A percentile compares a stretch with the other conserved stretches of the same genome.
phyloP scores from a whole-genome alignment of 1,284 basidiomycete species.

The Phylloporus gajari region DNA sequence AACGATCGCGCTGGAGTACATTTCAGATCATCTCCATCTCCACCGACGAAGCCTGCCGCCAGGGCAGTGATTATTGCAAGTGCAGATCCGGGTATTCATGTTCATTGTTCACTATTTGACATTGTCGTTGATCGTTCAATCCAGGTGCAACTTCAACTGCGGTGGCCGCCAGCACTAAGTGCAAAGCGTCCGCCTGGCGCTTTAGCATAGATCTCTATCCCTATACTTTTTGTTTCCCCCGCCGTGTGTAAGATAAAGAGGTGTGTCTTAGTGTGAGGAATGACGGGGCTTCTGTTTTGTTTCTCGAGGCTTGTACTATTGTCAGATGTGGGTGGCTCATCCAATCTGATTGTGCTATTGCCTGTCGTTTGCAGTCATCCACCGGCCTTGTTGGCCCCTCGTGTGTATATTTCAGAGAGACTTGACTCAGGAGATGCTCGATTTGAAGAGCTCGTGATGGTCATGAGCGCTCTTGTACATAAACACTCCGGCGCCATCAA shows the following conservation, averaged over 20 bases:
- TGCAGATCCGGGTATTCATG: slow-evolving; percentile 23
- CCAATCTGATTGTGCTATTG: not conserved
- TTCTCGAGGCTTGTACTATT: not conserved
- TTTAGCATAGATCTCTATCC: too few relatives aligned
- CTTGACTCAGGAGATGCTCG: too few relatives aligned
- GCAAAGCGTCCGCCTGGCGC: too few relatives aligned
- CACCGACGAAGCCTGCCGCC: slow-evolving; percentile 39
- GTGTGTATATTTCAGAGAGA: too few relatives aligned
- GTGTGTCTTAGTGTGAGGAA: too few relatives aligned
- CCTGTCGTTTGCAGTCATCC: too few relatives aligned
- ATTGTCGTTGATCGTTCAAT: not conserved
- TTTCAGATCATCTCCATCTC: slow-evolving; percentile 31
- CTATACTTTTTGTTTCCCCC: too few relatives aligned
- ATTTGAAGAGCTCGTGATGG: too few relatives aligned
- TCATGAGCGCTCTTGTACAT: too few relatives aligned
- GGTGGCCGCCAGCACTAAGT: slow-evolving; percentile 14
- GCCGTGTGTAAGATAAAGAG: too few relatives aligned
- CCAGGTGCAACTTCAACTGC: slow-evolving; percentile 13
- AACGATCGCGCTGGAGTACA: not conserved
- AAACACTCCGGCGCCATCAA: too few relatives aligned
- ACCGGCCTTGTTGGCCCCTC: too few relatives aligned
- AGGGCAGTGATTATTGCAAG: slow-evolving; percentile 13
- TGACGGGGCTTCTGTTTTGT: not conserved
- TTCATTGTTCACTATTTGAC: not conserved
- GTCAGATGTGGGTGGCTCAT: not conserved